A percentile compares a stretch with the other conserved stretches of the same genome.
Conservation (phyloP, 2,329 filamentous ascomycete species). For the Hypoxylon sp. region DNA sequence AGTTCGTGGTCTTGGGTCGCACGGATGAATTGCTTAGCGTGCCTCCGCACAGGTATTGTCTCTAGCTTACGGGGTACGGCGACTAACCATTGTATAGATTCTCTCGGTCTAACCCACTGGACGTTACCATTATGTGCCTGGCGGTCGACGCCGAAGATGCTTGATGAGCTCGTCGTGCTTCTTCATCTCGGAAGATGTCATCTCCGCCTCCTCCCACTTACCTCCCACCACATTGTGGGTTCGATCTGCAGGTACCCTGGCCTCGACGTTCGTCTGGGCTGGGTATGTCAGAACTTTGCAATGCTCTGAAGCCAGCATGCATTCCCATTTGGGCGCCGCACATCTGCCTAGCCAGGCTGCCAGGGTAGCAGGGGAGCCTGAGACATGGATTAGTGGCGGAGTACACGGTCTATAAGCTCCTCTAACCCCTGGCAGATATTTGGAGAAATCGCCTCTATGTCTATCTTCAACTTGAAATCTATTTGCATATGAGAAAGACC, state of each 20-base stretch:
- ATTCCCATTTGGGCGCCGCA: constrained; percentile 22
- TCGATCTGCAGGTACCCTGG: constrained; percentile 32
- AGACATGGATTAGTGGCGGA: constrained; percentile 37
- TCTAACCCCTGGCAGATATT: constrained; percentile 19
- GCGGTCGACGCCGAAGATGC: constrained; percentile 3
- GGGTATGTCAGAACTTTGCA: constrained; percentile 13
- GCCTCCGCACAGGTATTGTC: constrained; percentile 15
- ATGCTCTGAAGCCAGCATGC: constrained; percentile 18
- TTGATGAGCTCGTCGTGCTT: constrained; percentile 11
- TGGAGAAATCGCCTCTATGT: constrained; percentile 18
- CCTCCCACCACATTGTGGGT: constrained; percentile 19
- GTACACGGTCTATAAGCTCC: constrained; percentile 29
- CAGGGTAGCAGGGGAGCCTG: constrained; percentile 18
- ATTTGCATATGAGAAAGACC: constrained; percentile 17
- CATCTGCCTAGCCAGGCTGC: constrained; percentile 18
- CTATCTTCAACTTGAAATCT: constrained; percentile 15
- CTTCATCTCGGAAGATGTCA: constrained; percentile 21
- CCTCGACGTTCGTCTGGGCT: constrained; percentile 19
- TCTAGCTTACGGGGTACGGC: constrained; percentile 16
- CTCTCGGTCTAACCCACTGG: neutral
- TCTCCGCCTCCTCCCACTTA: constrained; percentile 20
- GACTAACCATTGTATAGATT: constrained; percentile 21
- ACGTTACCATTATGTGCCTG: constrained; percentile 4
- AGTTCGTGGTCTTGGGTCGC: neutral
- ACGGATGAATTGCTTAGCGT: constrained; percentile 7